A percentile compares a stretch with the other conserved stretches of the same genome.
Conservation (phyloP, 1,139 yeast species). For the Yamadazyma spencermartinsiae region DNA sequence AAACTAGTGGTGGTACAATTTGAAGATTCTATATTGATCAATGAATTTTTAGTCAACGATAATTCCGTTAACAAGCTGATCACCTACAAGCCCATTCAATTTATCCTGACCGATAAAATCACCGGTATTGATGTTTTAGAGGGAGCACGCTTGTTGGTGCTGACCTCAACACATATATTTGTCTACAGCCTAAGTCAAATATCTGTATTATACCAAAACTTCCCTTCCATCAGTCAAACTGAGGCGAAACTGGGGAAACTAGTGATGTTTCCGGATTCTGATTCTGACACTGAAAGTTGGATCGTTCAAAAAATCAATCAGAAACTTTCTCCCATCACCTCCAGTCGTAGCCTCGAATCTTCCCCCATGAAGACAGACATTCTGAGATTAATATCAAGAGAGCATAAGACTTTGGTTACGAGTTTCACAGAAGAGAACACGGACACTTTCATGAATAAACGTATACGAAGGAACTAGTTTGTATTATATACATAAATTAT, state of each 20-base stretch:
- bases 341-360: background rate
- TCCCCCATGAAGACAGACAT: background rate
- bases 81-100: conserved; percentile 12
- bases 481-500: conserved; percentile 3
- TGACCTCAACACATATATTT: conserved; percentile 10
- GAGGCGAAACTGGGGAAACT: background rate
- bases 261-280: background rate
- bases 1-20: conserved; percentile 12
- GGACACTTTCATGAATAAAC: conserved; percentile 17
- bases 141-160: conserved; percentile 4
- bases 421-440: conserved; percentile 10
- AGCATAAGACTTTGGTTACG: background rate
- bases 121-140: background rate
- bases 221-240: conserved; percentile 1
- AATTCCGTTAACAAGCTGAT: conserved; percentile 11
- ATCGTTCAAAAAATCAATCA: background rate
- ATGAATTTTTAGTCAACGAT: conserved; percentile 11
- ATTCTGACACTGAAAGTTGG: background rate
- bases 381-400: background rate
- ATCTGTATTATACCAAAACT: conserved; percentile 5
- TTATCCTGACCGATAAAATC: conserved; percentile 12
- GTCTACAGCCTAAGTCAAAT: conserved; percentile 8
- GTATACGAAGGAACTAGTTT: conserved; percentile 5
- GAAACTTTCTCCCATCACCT: background rate
- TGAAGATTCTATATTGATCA: conserved; percentile 12